Evolutionary conservation across 345 rosid genomes (phyloP).

Genomic region (Euphorbia tirucalli): DNA sequence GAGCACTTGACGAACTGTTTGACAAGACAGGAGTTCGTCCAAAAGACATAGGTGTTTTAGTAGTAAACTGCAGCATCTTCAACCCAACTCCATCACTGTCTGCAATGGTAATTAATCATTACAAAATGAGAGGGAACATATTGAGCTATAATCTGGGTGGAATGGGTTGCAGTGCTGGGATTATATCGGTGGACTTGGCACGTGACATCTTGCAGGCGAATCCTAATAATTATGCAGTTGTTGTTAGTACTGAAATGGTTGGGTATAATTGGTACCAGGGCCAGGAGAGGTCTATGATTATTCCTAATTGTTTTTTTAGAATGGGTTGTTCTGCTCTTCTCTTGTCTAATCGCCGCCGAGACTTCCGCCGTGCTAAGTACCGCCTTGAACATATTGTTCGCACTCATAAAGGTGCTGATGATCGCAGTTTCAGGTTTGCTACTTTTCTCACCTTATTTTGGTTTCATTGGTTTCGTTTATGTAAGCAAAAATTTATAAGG

Average conservation of each 20-base stretch:
- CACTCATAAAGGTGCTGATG: constrained; percentile 92
- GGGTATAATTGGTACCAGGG: constrained; percentile 91
- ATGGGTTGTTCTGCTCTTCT: constrained; percentile 91
- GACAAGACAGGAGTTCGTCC: constrained; percentile 75
- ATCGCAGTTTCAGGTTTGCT: constrained; percentile 85
- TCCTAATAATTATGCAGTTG: constrained; percentile 73
- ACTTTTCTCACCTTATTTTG: neutral
- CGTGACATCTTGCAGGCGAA: constrained; percentile 91
- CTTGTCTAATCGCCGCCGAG: constrained; percentile 76
- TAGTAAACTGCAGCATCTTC: constrained; percentile 90
- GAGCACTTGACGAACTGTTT: constrained; percentile 84
- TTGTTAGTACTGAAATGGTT: constrained; percentile 92
- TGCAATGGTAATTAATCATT: constrained; percentile 89
- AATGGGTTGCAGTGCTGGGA: constrained; percentile 94
- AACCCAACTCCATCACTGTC: constrained; percentile 94
- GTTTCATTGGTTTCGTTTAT: neutral
- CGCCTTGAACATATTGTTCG: constrained; percentile 84
- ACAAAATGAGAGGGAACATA: constrained; percentile 92
- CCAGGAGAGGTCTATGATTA: constrained; percentile 69
- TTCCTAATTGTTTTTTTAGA: constrained; percentile 83
- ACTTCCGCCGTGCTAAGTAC: constrained; percentile 71
- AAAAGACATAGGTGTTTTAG: constrained; percentile 82
- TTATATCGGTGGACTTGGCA: constrained; percentile 79
- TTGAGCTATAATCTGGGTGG: constrained; percentile 92
- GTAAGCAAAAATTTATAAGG: too few species aligned